A percentile compares a stretch with the other conserved stretches of the same genome.
These are phyloP conservation scores for Populus deltoides DNA, from an alignment of 345 rosid species.

Conservation along the genomic window DNA sequence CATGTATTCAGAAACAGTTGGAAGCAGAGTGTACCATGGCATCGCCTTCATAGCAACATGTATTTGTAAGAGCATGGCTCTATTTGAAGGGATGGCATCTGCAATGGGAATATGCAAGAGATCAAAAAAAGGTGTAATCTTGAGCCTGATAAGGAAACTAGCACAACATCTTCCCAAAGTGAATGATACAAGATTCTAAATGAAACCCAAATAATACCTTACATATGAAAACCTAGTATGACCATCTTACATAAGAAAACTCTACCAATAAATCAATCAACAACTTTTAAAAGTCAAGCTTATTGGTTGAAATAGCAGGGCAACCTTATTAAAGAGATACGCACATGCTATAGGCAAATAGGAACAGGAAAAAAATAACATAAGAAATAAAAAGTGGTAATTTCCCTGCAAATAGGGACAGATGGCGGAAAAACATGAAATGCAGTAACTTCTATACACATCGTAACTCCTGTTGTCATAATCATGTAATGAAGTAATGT, in stretches of 20 bases:
- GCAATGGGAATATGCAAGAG: constrained; percentile 25
- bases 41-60: constrained; percentile 91
- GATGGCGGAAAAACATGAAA: too few relatives aligned
- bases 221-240: not conserved
- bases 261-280: not conserved
- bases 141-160: not conserved
- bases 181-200: not conserved
- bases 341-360: too few relatives aligned
- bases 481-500: not conserved
- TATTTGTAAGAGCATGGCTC: constrained; percentile 84
- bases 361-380: not conserved
- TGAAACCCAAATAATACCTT: not conserved
- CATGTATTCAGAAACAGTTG: constrained; percentile 79
- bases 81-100: constrained; percentile 89
- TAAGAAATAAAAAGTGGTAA: too few relatives aligned
- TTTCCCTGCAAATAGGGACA: too few relatives aligned
- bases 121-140: constrained; percentile 4
- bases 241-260: not conserved
- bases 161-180: not conserved
- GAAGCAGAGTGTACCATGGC: constrained; percentile 87
- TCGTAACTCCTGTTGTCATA: not conserved
- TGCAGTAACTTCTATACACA: not conserved
- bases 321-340: not conserved
- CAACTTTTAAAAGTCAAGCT: not conserved
- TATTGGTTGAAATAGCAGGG: not conserved